These are phyloP conservation scores for Colletotrichum eleusines DNA, from an alignment of 2,329 filamentous ascomycete genomes.

Conservation along the genomic window DNA sequence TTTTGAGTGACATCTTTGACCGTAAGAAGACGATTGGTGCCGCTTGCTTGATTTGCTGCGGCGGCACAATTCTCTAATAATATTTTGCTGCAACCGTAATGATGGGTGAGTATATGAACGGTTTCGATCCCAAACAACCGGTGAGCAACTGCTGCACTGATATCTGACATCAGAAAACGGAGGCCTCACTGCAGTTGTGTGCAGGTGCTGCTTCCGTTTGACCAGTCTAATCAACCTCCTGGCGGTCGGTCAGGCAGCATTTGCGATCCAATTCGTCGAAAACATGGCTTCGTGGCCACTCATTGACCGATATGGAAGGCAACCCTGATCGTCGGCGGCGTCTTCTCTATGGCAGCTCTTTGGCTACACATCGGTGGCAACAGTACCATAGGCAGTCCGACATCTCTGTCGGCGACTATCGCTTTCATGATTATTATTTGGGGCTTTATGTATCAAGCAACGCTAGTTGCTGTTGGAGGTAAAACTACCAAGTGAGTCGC, in stretches of 20 bases:
- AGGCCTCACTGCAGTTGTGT: background rate
- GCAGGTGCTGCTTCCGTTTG: constrained; percentile 46
- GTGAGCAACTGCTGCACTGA: no score
- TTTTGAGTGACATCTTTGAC: no score
- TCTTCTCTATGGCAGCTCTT: constrained; percentile 46
- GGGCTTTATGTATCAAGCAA: constrained; percentile 48
- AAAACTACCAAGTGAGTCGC: constrained; percentile 46
- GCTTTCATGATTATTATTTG: constrained; percentile 47
- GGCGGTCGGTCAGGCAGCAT: constrained; percentile 47
- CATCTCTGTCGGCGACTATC: constrained; percentile 45
- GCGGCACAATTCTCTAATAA: no score
- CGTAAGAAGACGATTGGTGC: no score
- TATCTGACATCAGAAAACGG: no score
- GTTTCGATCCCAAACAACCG: no score
- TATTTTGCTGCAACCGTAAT: no score
- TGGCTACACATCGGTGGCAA: constrained; percentile 50
- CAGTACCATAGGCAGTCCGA: constrained; percentile 45
- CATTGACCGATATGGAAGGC: constrained; percentile 48
- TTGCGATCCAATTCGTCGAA: constrained; percentile 48
- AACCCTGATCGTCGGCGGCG: constrained; percentile 49
- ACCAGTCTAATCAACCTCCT: constrained; percentile 48
- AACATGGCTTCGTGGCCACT: constrained; percentile 49
- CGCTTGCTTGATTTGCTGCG: no score
- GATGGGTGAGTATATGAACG: no score
- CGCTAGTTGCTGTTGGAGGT: constrained; percentile 48